A percentile compares a stretch with the other conserved stretches of the same genome.
phyloP scores from a whole-genome alignment of 305 asterid genomes.

The Rubia peregrina region DNA sequence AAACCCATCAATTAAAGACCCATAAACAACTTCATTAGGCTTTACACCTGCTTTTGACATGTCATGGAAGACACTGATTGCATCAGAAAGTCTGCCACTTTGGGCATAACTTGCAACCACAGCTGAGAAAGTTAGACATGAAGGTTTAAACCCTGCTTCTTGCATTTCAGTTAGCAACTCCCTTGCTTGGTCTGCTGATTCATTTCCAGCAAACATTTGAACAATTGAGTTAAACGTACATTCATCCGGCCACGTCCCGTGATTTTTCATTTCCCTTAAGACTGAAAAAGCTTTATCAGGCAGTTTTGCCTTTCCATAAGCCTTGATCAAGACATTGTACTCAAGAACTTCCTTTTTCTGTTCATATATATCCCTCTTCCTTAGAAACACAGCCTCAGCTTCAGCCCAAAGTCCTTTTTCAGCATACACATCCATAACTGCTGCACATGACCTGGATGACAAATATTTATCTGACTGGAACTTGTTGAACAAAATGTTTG shows the following conservation, averaged over 20 bases:
- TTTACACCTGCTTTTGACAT: slow-evolving; percentile 50
- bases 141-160: slow-evolving; percentile 53
- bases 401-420: slow-evolving; percentile 77
- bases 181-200: slow-evolving; percentile 57
- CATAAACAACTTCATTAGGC: slow-evolving; percentile 81
- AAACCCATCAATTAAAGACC: slow-evolving; percentile 59
- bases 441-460: slow-evolving; percentile 62
- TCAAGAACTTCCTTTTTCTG: slow-evolving; percentile 56
- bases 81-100: slow-evolving; percentile 48
- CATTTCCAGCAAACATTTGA: slow-evolving; percentile 72
- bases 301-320: slow-evolving; percentile 68
- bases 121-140: slow-evolving; percentile 67
- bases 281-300: slow-evolving; percentile 67
- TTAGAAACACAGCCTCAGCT: slow-evolving; percentile 64
- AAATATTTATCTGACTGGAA: slow-evolving; percentile 33
- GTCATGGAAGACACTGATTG: slow-evolving; percentile 54
- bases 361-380: slow-evolving; percentile 33
- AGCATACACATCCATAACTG: slow-evolving; percentile 81
- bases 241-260: slow-evolving; percentile 90
- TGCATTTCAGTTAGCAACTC: slow-evolving; percentile 65
- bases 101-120: slow-evolving; percentile 52
- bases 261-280: slow-evolving; percentile 78
- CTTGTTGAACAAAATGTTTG: slow-evolving; percentile 43
- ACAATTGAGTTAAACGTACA: slow-evolving; percentile 81
- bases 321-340: slow-evolving; percentile 93